Conservation (phyloP, 306 rosid species). For the Trifolium repens region DNA sequence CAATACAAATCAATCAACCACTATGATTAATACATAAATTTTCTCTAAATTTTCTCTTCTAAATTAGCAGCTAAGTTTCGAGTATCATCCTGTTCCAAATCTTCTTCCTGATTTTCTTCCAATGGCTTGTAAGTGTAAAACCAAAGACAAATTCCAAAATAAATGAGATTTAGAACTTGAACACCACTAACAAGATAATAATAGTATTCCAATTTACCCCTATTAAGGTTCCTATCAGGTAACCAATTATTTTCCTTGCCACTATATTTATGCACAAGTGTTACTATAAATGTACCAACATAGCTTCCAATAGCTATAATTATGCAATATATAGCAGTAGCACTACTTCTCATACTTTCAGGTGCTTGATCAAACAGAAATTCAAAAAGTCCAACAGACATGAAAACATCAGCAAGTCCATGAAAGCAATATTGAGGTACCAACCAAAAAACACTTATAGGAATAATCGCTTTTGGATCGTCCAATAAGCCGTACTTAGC, state of each 20-base stretch:
- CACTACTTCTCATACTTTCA: slow-evolving; percentile 76
- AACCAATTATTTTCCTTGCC: slow-evolving; percentile 65
- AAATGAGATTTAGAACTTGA: slow-evolving; percentile 60
- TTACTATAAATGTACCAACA: slow-evolving; percentile 59
- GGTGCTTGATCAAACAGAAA: slow-evolving; percentile 82
- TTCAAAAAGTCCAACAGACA: slow-evolving; percentile 74
- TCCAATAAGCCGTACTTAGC: slow-evolving; percentile 54
- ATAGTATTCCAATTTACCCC: slow-evolving; percentile 67
- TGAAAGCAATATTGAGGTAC: slow-evolving; percentile 69
- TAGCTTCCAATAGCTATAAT: slow-evolving; percentile 63
- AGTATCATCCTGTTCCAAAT: slow-evolving; percentile 35
- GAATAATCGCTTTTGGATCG: slow-evolving; percentile 56
- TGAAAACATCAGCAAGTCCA: slow-evolving; percentile 72
- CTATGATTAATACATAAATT: neutral
- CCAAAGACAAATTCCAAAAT: slow-evolving; percentile 62
- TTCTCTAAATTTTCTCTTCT: slow-evolving; percentile 1
- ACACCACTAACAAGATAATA: slow-evolving; percentile 68
- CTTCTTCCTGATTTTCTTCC: slow-evolving; percentile 56
- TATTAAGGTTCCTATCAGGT: slow-evolving; percentile 72
- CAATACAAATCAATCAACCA: slow-evolving; percentile 1
- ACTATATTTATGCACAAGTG: slow-evolving; percentile 58
- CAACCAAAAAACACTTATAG: slow-evolving; percentile 74
- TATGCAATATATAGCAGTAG: slow-evolving; percentile 64
- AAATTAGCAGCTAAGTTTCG: slow-evolving; percentile 16
- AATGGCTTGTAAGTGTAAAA: slow-evolving; percentile 63